A percentile compares a stretch with the other conserved stretches of the same genome.
These are phyloP conservation scores for Pythium volutum DNA, from an alignment of 352 stramenopile genomes.

Conservation along the genomic window DNA sequence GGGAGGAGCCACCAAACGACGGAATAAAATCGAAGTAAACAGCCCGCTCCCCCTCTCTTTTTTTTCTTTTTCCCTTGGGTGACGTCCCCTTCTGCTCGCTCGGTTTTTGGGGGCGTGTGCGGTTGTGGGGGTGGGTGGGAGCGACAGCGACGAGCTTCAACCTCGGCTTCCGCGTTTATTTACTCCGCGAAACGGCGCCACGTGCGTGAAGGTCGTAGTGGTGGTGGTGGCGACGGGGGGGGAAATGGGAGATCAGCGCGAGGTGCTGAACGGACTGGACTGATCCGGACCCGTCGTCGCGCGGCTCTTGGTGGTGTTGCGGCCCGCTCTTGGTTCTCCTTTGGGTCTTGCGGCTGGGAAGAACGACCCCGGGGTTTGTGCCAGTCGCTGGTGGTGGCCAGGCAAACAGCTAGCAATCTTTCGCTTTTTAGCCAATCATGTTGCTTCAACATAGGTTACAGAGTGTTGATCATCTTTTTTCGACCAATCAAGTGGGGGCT, in stretches of 20 bases:
- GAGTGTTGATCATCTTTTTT: neutral
- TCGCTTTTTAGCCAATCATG: slow-evolving; percentile 1
- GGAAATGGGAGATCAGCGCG: neutral
- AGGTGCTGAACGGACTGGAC: neutral
- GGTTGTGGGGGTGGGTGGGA: too few relatives aligned
- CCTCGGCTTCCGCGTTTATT: neutral
- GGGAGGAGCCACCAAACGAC: neutral
- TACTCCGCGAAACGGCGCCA: neutral
- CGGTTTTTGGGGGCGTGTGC: neutral
- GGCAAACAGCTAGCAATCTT: slow-evolving; percentile 1
- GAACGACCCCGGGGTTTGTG: neutral
- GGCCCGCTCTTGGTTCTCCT: neutral
- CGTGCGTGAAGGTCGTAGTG: neutral
- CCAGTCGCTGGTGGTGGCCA: neutral
- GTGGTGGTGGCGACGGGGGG: neutral
- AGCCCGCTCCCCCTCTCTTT: neutral
- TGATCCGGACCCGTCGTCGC: neutral
- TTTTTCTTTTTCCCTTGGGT: neutral
- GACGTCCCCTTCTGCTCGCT: neutral
- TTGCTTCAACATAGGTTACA: slow-evolving; percentile 6
- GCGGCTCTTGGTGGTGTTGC: neutral
- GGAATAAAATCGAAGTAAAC: neutral
- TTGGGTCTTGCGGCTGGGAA: neutral
- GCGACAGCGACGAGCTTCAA: neutral
- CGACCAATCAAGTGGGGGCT: neutral